Base-by-base conservation (phyloP, 768 basidiomycete genomes). In the Mycena sanguinolenta region DNA sequence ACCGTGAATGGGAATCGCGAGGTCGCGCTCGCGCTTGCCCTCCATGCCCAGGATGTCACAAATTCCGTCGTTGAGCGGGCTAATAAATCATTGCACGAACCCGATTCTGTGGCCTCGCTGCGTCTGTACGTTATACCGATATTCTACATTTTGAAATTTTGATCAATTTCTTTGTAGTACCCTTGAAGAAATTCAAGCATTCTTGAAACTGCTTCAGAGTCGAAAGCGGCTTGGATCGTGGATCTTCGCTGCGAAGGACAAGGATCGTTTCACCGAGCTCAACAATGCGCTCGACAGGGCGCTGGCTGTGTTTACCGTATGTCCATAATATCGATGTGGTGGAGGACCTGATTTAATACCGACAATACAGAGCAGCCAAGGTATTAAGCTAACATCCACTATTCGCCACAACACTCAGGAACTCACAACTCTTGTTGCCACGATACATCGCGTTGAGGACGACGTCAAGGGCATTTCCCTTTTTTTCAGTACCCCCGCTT, bases 1-100 rank as follows among this genome's bases (percentile, higher is more conserved):
- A n/a, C n/a, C n/a, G 25, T 21, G 42, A 64, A 55, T 8, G 42
- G 53, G 38, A 64, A 64, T 44, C 52, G 39, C 13, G 50, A 19
- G 5, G 38, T 53, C 3, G 53, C 52, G 2, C 19, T 39, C 23
- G 53, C 36, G 0, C 52, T 64, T 12, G 63, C 63, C 0, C 13
- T n/a, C 27, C 63, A 55, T 44, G 63, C 53, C 4, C 28, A 36
- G 17, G 13, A 54, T 27, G 53, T 64, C 42, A 0, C 2, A 3
- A 28, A 34, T n/a, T 55, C 19, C 12, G 21, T 64, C 30, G 63
- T 57, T 8, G 30, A 55, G 13, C 63, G 53, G 10, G n/a, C 42
- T 9, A 21, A 30, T 19, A 28, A 3, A n/a, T n/a, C n/a, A n/a
- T n/a, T n/a, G n/a, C 4, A 13, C 3, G 2, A 12, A 30, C 14